Conservation (phyloP, 768 basidiomycete genomes). For the Tubosaeta sp. region DNA sequence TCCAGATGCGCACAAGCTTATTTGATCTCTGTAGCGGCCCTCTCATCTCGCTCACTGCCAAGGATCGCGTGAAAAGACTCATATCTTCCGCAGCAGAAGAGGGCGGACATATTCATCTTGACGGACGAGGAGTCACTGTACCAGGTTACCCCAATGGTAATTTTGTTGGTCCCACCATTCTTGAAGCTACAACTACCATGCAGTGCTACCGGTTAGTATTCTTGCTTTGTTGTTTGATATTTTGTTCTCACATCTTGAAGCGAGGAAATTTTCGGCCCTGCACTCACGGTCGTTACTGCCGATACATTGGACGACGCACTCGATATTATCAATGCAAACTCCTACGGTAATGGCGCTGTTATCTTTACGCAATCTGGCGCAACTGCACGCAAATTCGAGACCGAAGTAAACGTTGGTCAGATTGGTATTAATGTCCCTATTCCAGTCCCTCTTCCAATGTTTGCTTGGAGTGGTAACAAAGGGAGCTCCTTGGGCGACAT, state of each 20-base stretch:
- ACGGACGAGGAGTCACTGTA: slow-evolving; percentile 71
- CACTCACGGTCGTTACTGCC: slow-evolving; percentile 69
- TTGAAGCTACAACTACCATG: slow-evolving; percentile 82
- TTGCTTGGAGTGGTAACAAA: slow-evolving; percentile 96
- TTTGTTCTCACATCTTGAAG: slow-evolving; percentile 35
- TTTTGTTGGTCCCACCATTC: slow-evolving; percentile 90
- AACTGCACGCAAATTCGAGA: slow-evolving; percentile 91
- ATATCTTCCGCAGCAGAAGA: slow-evolving; percentile 73
- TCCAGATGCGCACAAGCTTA: background rate
- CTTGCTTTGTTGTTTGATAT: background rate
- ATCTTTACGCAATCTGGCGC: slow-evolving; percentile 97
- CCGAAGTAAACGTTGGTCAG: slow-evolving; percentile 82
- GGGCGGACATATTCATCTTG: slow-evolving; percentile 83
- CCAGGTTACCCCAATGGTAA: slow-evolving; percentile 82
- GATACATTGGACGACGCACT: slow-evolving; percentile 89
- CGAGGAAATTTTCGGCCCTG: slow-evolving; percentile 95
- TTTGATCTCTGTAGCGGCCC: slow-evolving; percentile 49
- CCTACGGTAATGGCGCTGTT: slow-evolving; percentile 90
- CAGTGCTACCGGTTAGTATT: slow-evolving; percentile 73
- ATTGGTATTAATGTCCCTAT: slow-evolving; percentile 93
- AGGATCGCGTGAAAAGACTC: slow-evolving; percentile 67
- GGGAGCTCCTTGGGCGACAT: slow-evolving; percentile 81
- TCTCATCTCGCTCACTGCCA: slow-evolving; percentile 79
- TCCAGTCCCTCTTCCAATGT: slow-evolving; percentile 92
- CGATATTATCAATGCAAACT: slow-evolving; percentile 83